Base-by-base conservation (phyloP, 2,329 filamentous ascomycete genomes). In the Hypoxylon sp. region DNA sequence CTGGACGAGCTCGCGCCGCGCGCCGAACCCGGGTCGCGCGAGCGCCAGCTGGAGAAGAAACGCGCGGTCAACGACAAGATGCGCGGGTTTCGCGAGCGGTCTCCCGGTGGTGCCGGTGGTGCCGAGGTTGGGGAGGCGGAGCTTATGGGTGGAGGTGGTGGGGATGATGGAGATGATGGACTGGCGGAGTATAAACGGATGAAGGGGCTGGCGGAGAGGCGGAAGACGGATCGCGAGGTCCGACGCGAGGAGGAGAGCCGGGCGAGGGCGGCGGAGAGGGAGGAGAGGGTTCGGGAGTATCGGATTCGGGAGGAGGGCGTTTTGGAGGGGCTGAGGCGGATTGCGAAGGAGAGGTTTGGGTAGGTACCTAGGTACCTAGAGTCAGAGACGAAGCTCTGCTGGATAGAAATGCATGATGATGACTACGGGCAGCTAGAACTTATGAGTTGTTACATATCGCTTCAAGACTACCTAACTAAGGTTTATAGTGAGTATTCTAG, bases 21-120 rank as follows among this genome's bases (percentile, higher is more conserved):
- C 7, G 90, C 93, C 0, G 91, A 94, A 53, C 76, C 91, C 0
- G 91, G 92, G 0, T 89, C 89, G 1, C 85, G 86, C 34, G 93
- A 96, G 73, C 85, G 93, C 7, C 83, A 85, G 65, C 78, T 97
- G 1, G 93, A 99, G 75, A 97, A 97, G 80, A 87, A 86, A 59
- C 81, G 80, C 23, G 88, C 89, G 56, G 76, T 82, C 4, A 88
- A 88, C 20, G 86, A 87, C 5, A 84, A 87, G 60, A 87, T 95
- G 75, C 82, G 84, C 17, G 80, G 82, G 7, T 96, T 96, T 66
- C 75, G 84, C 50, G 78, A 91, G 59, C 84, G 80, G 57, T 87
- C 84, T 8, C 83, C 86, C 0, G 85, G 83, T 0, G 76, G 69
- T 44, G 76, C 48, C 8, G 76, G 69, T 44, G 76, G 49, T 8